Conservation (phyloP, 2,329 filamentous ascomycete genomes). For the Apiospora aurea region DNA sequence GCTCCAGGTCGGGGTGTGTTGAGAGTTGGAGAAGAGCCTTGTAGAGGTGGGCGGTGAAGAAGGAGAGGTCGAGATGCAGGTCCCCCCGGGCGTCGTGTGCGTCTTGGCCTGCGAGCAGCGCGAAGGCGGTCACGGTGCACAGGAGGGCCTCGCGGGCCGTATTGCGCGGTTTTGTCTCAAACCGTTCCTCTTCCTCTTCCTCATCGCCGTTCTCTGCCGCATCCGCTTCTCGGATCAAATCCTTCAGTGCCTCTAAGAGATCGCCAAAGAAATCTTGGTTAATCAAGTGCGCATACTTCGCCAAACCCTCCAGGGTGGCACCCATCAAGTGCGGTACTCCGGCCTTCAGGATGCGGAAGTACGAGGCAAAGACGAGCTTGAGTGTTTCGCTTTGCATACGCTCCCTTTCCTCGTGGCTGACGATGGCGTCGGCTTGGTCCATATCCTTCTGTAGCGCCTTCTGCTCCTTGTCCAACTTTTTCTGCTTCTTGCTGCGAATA, state of each 20-base stretch:
- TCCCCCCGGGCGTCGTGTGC: constrained; percentile 81
- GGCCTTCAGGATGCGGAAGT: constrained; percentile 92
- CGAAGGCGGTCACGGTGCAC: constrained; percentile 94
- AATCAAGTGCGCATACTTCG: constrained; percentile 94
- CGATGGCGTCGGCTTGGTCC: constrained; percentile 87
- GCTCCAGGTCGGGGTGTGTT: constrained; percentile 85
- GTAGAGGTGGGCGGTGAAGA: constrained; percentile 95
- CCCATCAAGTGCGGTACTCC: constrained; percentile 88
- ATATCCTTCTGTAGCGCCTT: constrained; percentile 93
- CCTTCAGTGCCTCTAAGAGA: constrained; percentile 90
- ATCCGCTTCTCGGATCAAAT: constrained; percentile 82
- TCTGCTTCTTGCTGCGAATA: constrained; percentile 86
- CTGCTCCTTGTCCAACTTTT: constrained; percentile 84
- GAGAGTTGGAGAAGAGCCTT: constrained; percentile 80
- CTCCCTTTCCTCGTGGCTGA: constrained; percentile 91
- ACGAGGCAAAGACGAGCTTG: constrained; percentile 93
- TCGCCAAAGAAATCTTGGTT: constrained; percentile 99
- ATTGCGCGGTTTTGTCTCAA: constrained; percentile 69
- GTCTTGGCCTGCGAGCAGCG: constrained; percentile 94
- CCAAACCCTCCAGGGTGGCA: constrained; percentile 84
- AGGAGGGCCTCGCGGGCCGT: constrained; percentile 86
- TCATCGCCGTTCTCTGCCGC: constrained; percentile 48
- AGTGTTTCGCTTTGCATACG: constrained; percentile 94
- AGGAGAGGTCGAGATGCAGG: constrained; percentile 89
- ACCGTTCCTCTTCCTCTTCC: constrained; percentile 48